Conservation (phyloP, 2,329 filamentous ascomycete species). For the Talaromyces rugulosus region DNA sequence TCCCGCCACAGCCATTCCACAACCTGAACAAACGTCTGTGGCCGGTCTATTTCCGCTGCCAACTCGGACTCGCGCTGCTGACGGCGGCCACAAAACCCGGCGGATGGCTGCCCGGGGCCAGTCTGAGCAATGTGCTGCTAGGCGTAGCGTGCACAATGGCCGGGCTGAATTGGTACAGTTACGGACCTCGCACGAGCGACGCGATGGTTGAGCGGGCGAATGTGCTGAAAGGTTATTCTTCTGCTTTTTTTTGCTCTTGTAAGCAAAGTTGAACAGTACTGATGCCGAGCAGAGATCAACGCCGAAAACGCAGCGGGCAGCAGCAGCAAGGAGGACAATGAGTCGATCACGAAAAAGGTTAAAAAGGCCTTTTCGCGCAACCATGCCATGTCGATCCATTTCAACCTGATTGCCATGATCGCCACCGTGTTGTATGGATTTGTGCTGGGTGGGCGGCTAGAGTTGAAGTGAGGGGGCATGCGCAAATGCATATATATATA, state of each 20-base stretch:
- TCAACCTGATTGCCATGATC: slow-evolving; percentile 37
- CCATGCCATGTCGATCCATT: slow-evolving; percentile 42
- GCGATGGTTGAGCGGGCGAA: slow-evolving; percentile 28
- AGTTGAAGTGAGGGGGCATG: background rate
- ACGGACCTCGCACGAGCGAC: slow-evolving; percentile 32
- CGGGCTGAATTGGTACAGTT: slow-evolving; percentile 32
- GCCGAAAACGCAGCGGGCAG: background rate
- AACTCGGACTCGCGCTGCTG: slow-evolving; percentile 31
- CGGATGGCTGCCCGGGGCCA: slow-evolving; percentile 23
- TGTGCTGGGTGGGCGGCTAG: slow-evolving; percentile 18
- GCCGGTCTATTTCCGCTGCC: slow-evolving; percentile 36
- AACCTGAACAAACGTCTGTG: slow-evolving; percentile 38
- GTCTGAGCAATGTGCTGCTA: slow-evolving; percentile 24
- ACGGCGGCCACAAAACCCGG: slow-evolving; percentile 26
- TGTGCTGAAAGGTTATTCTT: slow-evolving; percentile 17
- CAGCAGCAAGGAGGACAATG: background rate
- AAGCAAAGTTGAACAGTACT: background rate
- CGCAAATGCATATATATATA: background rate
- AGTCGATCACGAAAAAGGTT: slow-evolving; percentile 10
- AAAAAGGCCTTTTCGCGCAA: slow-evolving; percentile 32
- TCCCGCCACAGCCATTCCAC: slow-evolving; percentile 36
- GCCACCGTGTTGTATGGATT: slow-evolving; percentile 28
- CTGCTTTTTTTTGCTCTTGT: background rate
- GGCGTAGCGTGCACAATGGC: slow-evolving; percentile 27
- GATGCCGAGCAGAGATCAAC: background rate